A percentile compares a stretch with the other conserved stretches of the same genome.
phyloP scores from a whole-genome alignment of 2,329 filamentous ascomycete genomes.

The Aspergillus pseudoterreus region DNA sequence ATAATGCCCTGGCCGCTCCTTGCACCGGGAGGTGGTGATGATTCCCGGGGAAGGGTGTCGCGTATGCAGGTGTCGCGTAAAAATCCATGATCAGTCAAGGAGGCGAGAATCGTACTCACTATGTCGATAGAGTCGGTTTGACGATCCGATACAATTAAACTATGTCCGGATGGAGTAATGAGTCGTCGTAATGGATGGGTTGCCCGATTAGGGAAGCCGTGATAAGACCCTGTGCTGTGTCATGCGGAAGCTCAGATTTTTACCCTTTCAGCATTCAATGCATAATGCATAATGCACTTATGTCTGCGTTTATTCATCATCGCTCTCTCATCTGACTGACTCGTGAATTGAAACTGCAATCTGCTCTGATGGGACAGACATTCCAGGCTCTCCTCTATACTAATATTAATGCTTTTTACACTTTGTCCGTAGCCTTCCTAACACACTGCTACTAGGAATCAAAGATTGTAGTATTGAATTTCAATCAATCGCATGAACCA shows the following conservation, averaged over 20 bases:
- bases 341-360: too few species aligned
- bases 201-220: constrained; percentile 14
- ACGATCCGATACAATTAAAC: constrained; percentile 1
- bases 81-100: background rate
- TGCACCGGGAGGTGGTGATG: background rate
- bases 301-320: background rate
- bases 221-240: constrained; percentile 4
- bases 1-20: background rate
- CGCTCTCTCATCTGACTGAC: too few species aligned
- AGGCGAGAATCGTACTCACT: background rate
- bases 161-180: background rate
- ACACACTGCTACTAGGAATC: too few species aligned
- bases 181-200: constrained; percentile 1
- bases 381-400: too few species aligned
- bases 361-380: too few species aligned
- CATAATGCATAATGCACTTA: background rate
- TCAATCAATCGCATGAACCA: too few species aligned
- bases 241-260: constrained; percentile 11
- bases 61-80: background rate
- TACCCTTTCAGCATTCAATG: background rate
- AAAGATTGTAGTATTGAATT: too few species aligned
- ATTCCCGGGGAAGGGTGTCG: background rate
- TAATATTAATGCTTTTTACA: too few species aligned
- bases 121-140: background rate
- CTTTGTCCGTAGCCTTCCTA: too few species aligned